A percentile compares a stretch with the other conserved stretches of the same genome.
These are phyloP conservation scores for Teratosphaeria destructans DNA, from an alignment of 2,329 filamentous ascomycete genomes.

Conservation along the genomic window DNA sequence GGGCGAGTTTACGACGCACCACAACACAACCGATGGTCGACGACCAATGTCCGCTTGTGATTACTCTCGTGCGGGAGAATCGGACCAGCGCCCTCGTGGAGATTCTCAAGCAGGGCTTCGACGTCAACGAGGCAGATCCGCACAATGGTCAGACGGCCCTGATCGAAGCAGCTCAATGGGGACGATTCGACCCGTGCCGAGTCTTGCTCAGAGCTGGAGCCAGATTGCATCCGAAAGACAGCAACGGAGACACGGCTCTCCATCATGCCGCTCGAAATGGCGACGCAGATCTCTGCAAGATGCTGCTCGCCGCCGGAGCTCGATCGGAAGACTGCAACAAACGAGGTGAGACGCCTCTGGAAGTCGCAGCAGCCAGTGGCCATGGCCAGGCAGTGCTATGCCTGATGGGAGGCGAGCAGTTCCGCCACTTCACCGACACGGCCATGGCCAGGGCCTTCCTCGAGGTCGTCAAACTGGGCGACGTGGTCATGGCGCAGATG, in stretches of 20 bases:
- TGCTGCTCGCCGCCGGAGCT: slow-evolving; percentile 8
- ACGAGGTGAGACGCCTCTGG: slow-evolving; percentile 5
- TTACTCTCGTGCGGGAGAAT: slow-evolving; percentile 2
- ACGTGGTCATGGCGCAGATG: slow-evolving; percentile 8
- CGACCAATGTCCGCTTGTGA: not conserved
- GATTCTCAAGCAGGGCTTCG: slow-evolving; percentile 1
- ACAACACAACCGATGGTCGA: not conserved
- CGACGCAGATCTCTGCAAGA: slow-evolving; percentile 7
- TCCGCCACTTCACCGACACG: slow-evolving; percentile 3
- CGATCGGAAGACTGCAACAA: slow-evolving; percentile 5
- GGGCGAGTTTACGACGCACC: not conserved
- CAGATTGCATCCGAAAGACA: slow-evolving; percentile 6
- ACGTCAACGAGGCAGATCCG: slow-evolving; percentile 7
- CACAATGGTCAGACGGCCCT: slow-evolving; percentile 4
- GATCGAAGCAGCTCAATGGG: slow-evolving; percentile 7
- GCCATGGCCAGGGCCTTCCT: slow-evolving; percentile 5
- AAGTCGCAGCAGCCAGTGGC: slow-evolving; percentile 8
- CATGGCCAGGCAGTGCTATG: slow-evolving; percentile 8
- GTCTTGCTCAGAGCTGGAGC: slow-evolving; percentile 5
- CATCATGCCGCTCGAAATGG: slow-evolving; percentile 8
- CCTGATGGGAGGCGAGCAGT: slow-evolving; percentile 5
- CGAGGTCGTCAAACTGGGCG: slow-evolving; percentile 6
- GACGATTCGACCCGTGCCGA: slow-evolving; percentile 4
- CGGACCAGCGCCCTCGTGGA: slow-evolving; percentile 1
- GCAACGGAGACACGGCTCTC: slow-evolving; percentile 7